Conservation (phyloP, 768 basidiomycete genomes). For the Pleurotus citrinopileatus region DNA sequence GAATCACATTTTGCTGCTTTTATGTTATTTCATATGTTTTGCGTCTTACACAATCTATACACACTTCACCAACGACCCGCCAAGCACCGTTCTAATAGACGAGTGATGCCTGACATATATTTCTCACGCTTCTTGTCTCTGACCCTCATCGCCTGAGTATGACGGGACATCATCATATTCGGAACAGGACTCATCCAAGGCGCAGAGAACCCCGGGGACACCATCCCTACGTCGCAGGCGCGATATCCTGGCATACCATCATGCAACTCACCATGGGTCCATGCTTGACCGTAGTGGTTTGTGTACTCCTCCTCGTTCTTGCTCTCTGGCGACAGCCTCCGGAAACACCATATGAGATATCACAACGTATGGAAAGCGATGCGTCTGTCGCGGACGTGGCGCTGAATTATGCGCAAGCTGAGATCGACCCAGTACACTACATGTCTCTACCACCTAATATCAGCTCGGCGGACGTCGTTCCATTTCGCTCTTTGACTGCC, state of each 20-base stretch:
- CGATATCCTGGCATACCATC: background rate
- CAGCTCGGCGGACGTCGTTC: background rate
- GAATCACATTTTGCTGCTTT: background rate
- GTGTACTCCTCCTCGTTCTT: background rate
- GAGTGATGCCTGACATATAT: too few species aligned
- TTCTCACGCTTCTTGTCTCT: background rate
- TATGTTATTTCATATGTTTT: background rate
- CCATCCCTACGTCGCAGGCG: background rate
- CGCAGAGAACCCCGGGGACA: background rate
- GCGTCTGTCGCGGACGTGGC: background rate
- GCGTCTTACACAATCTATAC: background rate
- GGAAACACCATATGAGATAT: background rate
- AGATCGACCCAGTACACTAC: background rate
- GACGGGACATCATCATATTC: background rate
- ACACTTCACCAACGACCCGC: background rate
- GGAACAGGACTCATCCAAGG: background rate
- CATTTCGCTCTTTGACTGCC: slow-evolving; percentile 37
- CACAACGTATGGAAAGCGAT: too few species aligned
- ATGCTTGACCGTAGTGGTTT: background rate
- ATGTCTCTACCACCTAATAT: background rate
- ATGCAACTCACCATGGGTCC: slow-evolving; percentile 6
- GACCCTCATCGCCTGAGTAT: background rate
- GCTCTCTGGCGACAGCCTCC: slow-evolving; percentile 6
- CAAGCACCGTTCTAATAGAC: too few species aligned
- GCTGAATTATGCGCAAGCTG: too few species aligned